A percentile compares a stretch with the other conserved stretches of the same genome.
Evolutionary conservation across 768 basidiomycete genomes (phyloP).

Genomic region (Tylopilus sp.): DNA sequence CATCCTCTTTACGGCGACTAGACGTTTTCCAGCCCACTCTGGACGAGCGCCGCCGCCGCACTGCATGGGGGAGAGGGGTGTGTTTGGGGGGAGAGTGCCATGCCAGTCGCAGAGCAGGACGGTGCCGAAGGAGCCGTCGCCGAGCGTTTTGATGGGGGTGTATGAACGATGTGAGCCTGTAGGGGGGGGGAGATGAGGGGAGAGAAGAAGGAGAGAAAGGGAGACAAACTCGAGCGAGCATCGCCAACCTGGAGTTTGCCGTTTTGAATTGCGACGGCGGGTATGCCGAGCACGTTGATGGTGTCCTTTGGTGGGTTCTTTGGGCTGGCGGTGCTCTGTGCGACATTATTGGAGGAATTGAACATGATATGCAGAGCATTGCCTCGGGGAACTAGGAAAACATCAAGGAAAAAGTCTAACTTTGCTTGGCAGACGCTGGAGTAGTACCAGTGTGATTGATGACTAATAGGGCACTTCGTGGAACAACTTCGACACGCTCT

Average conservation of each 20-base stretch:
- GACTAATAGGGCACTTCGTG: constrained; percentile 71
- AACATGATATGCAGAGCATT: constrained; percentile 35
- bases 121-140: constrained; percentile 97
- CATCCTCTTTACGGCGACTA: constrained; percentile 98
- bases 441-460: not conserved
- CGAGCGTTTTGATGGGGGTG: constrained; percentile 93
- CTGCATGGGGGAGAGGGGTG: constrained; percentile 91
- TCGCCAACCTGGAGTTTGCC: constrained; percentile 71
- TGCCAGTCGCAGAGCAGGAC: constrained; percentile 99
- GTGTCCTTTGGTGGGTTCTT: constrained; percentile 46
- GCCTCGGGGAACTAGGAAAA: constrained; percentile 26
- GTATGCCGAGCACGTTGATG: constrained; percentile 67
- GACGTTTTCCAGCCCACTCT: constrained; percentile 90
- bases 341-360: constrained; percentile 30
- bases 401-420: constrained; percentile 8
- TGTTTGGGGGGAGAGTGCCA: constrained; percentile 88
- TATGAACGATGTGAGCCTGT: constrained; percentile 84
- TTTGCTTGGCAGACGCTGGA: not conserved
- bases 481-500: constrained; percentile 86
- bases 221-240: constrained; percentile 62
- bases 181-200: constrained; percentile 7
- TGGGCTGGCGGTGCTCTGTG: constrained; percentile 16
- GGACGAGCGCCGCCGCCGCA: constrained; percentile 88
- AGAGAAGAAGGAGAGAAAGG: constrained; percentile 1
- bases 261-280: constrained; percentile 70